Evolutionary conservation across 257 asterid genomes (phyloP).

Genomic region (Plantago major): DNA sequence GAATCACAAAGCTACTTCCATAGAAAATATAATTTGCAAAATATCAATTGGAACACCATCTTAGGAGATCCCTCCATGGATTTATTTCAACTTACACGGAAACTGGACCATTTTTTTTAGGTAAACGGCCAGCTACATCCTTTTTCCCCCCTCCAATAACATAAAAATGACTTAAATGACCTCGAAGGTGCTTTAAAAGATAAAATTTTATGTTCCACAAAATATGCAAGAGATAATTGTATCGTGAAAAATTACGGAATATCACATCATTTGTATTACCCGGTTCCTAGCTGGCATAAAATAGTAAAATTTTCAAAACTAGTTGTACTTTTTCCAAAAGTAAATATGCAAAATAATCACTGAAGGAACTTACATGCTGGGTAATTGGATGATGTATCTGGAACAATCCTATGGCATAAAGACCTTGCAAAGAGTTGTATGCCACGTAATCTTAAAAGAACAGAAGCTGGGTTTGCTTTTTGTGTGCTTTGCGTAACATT

Average conservation of each 20-base stretch:
- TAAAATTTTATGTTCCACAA: neutral
- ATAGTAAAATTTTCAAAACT: neutral
- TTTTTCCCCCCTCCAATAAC: too few relatives aligned
- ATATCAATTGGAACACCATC: too few relatives aligned
- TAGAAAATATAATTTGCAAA: too few relatives aligned
- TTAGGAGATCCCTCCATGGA: too few relatives aligned
- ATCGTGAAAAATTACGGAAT: neutral
- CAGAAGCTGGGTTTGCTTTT: conserved; percentile 40
- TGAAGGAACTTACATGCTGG: conserved; percentile 45
- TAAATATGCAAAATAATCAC: conserved; percentile 6
- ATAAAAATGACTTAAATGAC: neutral
- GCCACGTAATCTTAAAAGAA: conserved; percentile 64
- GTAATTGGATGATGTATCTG: conserved; percentile 27
- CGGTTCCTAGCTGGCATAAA: conserved; percentile 1
- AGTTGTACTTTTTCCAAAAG: neutral
- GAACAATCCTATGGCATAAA: conserved; percentile 38
- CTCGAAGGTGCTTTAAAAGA: neutral
- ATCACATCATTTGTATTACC: neutral
- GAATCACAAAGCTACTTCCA: too few relatives aligned
- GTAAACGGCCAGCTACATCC: too few relatives aligned
- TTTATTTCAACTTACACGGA: too few relatives aligned
- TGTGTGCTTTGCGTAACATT: conserved; percentile 57
- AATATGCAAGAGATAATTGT: neutral
- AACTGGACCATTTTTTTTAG: too few relatives aligned
- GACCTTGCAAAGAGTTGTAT: conserved; percentile 72